These are phyloP conservation scores for Debaryomyces psychrophilus DNA, from an alignment of 1,139 yeast genomes.

Conservation along the genomic window DNA sequence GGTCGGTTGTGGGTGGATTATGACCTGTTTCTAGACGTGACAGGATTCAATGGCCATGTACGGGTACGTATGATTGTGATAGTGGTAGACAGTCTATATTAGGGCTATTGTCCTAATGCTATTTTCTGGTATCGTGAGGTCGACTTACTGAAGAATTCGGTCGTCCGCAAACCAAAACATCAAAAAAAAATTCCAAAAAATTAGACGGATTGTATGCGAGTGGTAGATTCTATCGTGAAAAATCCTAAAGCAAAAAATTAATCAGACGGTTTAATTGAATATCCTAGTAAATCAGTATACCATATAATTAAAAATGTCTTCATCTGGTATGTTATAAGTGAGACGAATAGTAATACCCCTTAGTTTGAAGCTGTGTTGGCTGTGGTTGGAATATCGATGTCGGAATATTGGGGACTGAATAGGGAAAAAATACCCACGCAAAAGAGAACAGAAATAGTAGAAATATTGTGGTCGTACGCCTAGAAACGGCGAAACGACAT, in stretches of 20 bases:
- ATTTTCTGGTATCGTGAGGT: neutral
- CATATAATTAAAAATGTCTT: conserved; percentile 30
- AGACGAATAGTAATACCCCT: neutral
- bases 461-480: neutral
- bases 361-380: neutral
- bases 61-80: neutral
- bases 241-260: conserved; percentile 8
- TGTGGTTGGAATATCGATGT: neutral
- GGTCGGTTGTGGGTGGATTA: no score
- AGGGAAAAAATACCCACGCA: neutral
- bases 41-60: neutral
- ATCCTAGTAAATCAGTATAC: conserved; percentile 14
- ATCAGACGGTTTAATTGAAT: conserved; percentile 1
- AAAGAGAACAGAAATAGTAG: neutral
- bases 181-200: conserved; percentile 3
- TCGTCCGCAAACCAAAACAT: conserved; percentile 3
- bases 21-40: no score
- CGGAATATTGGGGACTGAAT: neutral
- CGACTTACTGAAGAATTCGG: neutral
- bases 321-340: conserved; percentile 31
- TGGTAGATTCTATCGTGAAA: conserved; percentile 7
- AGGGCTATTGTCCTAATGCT: conserved; percentile 4
- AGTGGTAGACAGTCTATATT: neutral
- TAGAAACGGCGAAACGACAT: neutral
- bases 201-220: conserved; percentile 8